Evolutionary conservation across 2,329 filamentous ascomycete species (phyloP), one percentile per base, ranked within the genome.

Genomic region (Apiospora kogelbergensis): DNA sequence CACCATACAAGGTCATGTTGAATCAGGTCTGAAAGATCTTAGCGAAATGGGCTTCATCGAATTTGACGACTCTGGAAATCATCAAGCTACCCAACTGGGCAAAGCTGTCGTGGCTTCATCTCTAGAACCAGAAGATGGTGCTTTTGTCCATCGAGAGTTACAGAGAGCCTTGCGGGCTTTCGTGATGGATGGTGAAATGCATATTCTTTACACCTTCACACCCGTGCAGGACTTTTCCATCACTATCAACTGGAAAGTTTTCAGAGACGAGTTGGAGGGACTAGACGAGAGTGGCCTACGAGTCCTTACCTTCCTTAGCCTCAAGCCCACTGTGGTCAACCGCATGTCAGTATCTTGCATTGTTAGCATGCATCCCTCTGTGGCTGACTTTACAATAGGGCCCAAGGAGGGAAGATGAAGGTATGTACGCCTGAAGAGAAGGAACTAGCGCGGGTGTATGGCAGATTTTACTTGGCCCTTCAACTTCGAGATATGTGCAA

Each of bases 101-200:
- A 88, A 86, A 72, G 92, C 92, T 2, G 88, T 93, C 30, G 91
- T 94, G 30, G 88, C 89, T 11, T 93, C 92, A 3, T 89, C 90
- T 1, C 86, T 95, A 44, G 88, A 91, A 66, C 92, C 91, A 0
- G 90, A 93, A 69, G 92, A 94, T 73, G 92, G 92, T 0, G 79
- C 93, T 1, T 94, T 94, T 73, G 85, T 94, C 22, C 83, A 94
- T 73, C 84, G 88, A 63, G 92, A 95, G 77, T 83, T 94, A 64
- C 84, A 85, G 69, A 86, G 86, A 72, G 90, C 92, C 0, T 83
- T 94, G 2, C 83, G 86, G 70, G 90, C 90, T 1, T 94, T 95
- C 74, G 92, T 94, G 15, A 90, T 95, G 87, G 91, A 94, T 75
- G 90, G 91, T 4, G 92, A 95, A 71, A 90, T 95, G 89, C 92